These are phyloP conservation scores for Prototheca stagnorum DNA, from an alignment of 163 green algal genomes.

Conservation along the genomic window DNA sequence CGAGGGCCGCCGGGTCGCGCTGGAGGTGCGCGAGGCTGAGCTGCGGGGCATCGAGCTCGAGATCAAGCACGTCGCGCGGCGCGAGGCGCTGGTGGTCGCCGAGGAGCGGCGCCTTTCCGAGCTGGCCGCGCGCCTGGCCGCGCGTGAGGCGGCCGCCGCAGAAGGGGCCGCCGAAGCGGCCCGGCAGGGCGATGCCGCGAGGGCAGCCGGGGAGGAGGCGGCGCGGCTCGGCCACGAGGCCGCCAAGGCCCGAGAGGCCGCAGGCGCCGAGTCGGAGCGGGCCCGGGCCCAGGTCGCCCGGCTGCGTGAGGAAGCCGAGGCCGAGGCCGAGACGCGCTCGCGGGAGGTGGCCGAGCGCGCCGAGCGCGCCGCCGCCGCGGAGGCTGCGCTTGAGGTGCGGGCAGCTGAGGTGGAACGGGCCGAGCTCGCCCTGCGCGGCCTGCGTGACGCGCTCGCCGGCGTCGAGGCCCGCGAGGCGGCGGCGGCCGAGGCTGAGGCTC, in stretches of 20 bases:
- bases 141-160: not conserved
- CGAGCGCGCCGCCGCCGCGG: too few species aligned
- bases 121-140: too few species aligned
- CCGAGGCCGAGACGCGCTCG: too few species aligned
- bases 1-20: too few species aligned
- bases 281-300: too few species aligned
- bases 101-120: not conserved
- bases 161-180: not conserved
- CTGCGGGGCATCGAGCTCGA: not conserved
- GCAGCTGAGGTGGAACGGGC: too few species aligned
- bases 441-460: too few species aligned
- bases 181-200: not conserved
- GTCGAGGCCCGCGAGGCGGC: not conserved
- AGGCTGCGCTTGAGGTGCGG: too few species aligned
- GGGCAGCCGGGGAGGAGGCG: not conserved
- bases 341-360: too few species aligned
- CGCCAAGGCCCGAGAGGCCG: not conserved
- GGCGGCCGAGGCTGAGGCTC: not conserved
- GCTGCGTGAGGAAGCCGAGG: too few species aligned
- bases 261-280: too few species aligned
- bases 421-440: too few species aligned
- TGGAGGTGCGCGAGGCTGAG: not conserved
- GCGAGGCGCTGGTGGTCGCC: not conserved
- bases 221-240: not conserved
- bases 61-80: not conserved